Evolutionary conservation across 139 green algal species (phyloP).

Genomic region (Coccomyxa sp.): DNA sequence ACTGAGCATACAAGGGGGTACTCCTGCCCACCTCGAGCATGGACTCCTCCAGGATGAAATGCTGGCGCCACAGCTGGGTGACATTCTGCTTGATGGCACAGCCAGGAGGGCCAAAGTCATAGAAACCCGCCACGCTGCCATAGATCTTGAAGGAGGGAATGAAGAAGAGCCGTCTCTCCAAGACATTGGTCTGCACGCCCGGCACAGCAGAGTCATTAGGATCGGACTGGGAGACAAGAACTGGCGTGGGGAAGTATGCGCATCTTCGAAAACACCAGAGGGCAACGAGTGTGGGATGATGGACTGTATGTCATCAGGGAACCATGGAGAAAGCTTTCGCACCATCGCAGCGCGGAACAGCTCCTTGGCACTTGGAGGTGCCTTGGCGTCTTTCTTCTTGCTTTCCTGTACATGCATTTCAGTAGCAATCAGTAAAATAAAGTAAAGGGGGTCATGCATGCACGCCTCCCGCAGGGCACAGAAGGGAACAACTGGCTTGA

Average conservation of each 20-base stretch:
- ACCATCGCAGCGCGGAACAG: slow-evolving; percentile 73
- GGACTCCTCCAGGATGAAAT: slow-evolving; percentile 97
- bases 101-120: slow-evolving; percentile 96
- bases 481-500: neutral
- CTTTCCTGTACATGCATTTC: neutral
- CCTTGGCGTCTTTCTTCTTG: neutral
- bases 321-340: neutral
- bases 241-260: neutral
- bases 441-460: too few relatives aligned
- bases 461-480: too few relatives aligned
- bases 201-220: neutral
- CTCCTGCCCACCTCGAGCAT: slow-evolving; percentile 87
- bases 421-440: too few relatives aligned
- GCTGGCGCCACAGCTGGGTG: slow-evolving; percentile 82
- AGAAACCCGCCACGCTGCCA: slow-evolving; percentile 91
- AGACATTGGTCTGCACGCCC: slow-evolving; percentile 51
- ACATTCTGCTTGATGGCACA: slow-evolving; percentile 97
- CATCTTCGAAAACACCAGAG: neutral
- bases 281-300: neutral
- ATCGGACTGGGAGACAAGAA: neutral
- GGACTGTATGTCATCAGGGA: neutral
- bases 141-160: slow-evolving; percentile 99
- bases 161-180: slow-evolving; percentile 94
- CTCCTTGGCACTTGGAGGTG: slow-evolving; percentile 49
- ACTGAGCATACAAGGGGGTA: too few relatives aligned